phyloP scores from a whole-genome alignment of 2,329 filamentous ascomycete genomes.

The Plectosphaerella plurivora region DNA sequence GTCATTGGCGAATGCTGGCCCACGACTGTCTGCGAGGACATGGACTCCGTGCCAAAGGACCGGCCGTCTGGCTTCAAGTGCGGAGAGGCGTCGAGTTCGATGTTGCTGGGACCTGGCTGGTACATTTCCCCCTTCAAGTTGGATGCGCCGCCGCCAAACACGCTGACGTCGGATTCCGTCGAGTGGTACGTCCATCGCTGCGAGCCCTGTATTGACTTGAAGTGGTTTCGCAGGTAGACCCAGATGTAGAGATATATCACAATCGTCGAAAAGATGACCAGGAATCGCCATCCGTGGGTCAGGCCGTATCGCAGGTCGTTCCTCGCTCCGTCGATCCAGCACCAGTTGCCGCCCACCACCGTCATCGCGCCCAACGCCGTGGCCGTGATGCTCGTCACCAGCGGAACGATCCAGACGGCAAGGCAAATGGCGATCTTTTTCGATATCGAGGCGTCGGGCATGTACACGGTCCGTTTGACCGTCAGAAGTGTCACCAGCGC shows the following conservation, averaged over 20 bases:
- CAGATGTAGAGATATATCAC: conserved; percentile 37
- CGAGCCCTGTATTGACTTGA: conserved; percentile 10
- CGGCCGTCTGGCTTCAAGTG: neutral
- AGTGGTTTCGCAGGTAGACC: conserved; percentile 22
- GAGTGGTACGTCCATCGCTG: neutral
- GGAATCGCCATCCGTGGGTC: conserved; percentile 39
- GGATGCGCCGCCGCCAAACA: neutral
- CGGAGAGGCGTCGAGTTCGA: neutral
- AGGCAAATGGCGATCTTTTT: conserved; percentile 27
- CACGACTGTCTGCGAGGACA: neutral
- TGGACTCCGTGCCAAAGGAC: neutral
- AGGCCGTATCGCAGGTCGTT: conserved; percentile 36
- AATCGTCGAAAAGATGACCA: conserved; percentile 33
- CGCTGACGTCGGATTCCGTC: neutral
- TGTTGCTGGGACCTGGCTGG: neutral
- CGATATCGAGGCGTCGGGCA: conserved; percentile 22
- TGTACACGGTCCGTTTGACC: conserved; percentile 26
- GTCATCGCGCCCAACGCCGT: conserved; percentile 20
- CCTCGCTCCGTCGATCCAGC: conserved; percentile 35
- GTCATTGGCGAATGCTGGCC: neutral
- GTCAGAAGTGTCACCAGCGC: conserved; percentile 35
- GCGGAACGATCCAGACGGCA: conserved; percentile 33
- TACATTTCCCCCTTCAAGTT: neutral
- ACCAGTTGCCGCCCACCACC: conserved; percentile 40
- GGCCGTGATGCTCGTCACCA: conserved; percentile 27